phyloP scores from a whole-genome alignment of 2,329 filamentous ascomycete genomes.

The Cladosporium colombiae region DNA sequence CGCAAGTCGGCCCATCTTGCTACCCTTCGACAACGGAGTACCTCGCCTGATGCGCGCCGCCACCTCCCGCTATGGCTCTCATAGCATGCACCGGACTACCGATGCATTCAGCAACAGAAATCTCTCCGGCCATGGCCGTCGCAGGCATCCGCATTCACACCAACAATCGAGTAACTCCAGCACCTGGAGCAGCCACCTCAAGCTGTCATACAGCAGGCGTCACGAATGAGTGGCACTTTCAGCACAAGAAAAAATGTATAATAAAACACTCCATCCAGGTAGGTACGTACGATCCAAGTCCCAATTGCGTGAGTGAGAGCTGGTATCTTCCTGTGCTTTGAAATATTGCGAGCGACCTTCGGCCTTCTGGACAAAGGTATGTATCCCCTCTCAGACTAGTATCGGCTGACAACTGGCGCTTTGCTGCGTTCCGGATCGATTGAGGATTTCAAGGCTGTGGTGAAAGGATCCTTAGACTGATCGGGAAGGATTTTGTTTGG shows the following conservation, averaged over 20 bases:
- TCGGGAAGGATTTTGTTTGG: neutral
- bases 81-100: neutral
- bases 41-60: neutral
- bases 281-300: neutral
- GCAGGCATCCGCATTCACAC: no score
- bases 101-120: neutral
- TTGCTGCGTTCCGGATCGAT: neutral
- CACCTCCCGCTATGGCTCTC: neutral
- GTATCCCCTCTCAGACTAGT: neutral
- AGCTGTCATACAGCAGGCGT: neutral
- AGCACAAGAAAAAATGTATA: neutral
- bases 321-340: neutral
- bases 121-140: neutral
- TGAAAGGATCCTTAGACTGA: neutral
- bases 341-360: neutral
- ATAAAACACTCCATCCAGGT: neutral
- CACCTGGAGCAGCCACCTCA: neutral
- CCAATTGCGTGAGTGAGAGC: neutral
- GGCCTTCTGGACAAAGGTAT: neutral
- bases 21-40: neutral
- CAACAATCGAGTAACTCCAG: neutral
- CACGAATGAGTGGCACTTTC: neutral
- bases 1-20: no score
- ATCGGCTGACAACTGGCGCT: neutral
- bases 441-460: neutral